These are phyloP conservation scores for Naganishia onofrii DNA, from an alignment of 768 basidiomycete genomes.

Conservation along the genomic window DNA sequence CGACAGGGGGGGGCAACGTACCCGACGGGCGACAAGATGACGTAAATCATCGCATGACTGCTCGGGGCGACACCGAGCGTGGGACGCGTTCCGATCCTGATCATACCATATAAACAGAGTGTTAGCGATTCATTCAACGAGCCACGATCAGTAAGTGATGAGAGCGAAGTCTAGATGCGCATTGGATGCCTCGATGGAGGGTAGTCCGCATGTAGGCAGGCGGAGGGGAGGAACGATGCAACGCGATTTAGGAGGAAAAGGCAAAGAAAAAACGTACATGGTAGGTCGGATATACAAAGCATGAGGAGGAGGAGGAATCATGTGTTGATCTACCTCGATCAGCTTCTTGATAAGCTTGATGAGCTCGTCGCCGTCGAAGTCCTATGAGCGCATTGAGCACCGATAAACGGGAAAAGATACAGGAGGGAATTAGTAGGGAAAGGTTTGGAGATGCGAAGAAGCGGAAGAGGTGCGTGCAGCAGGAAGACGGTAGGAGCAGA, in stretches of 20 bases:
- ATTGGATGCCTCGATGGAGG: no score
- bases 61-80: slow-evolving; percentile 37
- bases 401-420: background rate
- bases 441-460: no score
- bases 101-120: slow-evolving; percentile 15
- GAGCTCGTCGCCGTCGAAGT: slow-evolving; percentile 36
- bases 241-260: no score
- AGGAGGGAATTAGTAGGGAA: background rate
- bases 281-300: slow-evolving; percentile 35
- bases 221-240: no score
- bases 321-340: slow-evolving; percentile 35
- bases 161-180: no score
- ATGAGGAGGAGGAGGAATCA: slow-evolving; percentile 39
- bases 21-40: slow-evolving; percentile 40
- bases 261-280: slow-evolving; percentile 10
- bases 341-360: slow-evolving; percentile 34
- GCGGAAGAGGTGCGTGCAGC: no score
- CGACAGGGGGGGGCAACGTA: background rate
- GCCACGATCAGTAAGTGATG: no score
- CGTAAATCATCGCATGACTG: slow-evolving; percentile 35
- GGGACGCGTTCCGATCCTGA: slow-evolving; percentile 38
- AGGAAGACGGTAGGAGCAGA: no score
- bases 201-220: no score
- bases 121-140: background rate
- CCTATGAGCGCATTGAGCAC: background rate